Base-by-base conservation (phyloP, 805 yeast species). In the Nakazawaea populi region DNA sequence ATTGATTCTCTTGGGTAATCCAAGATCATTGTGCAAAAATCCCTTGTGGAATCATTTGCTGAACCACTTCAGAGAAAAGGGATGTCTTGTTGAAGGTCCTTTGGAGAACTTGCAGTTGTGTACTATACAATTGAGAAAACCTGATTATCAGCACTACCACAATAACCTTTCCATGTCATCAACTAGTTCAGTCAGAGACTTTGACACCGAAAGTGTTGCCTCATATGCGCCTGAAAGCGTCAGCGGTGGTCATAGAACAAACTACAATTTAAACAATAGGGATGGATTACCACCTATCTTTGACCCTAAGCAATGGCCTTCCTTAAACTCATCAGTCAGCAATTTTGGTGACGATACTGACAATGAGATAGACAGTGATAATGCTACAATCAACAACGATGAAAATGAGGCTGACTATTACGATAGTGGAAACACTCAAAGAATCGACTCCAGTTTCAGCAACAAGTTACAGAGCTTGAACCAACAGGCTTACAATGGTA, bases 1-100 rank as follows among this genome's bases (percentile, higher is more conserved):
- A 5, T 66, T 89, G 55, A 75, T 87, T 14, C 76, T 91, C 27
- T 70, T 91, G 48, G 97, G 97, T 51, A 89, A 90, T 62, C 96
- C 96, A 8, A 72, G 84, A 54, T 80, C 94, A 0, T 73, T 91
- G 56, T 76, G 87, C 42, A 76, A 77, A 52, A 86, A 87, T 64
- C 65, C 74, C 10, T 69, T 91, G 55, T 91, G 97, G 97, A 83
- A 83, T 58, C 85, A 81, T 54, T 69, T 91, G 52, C 71, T 91
- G 57, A 67, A 80, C 44, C 95, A 89, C 63, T 90, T 80, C 69
- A 76, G 96, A 67, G 92, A 88, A 58, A 79, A 77, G 51, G 96
- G 96, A 1, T 87, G 95, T 66, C 71, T 91, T 34, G 97, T 91
- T 30, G 97, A 91, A 65, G 97, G 97, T 9, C 82, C 89, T 1